Percentiles rank a stretch among this genome's conserved stretches.
phyloP scores from a whole-genome alignment of 164 flowering plant species.

The Brasenia schreberi region DNA sequence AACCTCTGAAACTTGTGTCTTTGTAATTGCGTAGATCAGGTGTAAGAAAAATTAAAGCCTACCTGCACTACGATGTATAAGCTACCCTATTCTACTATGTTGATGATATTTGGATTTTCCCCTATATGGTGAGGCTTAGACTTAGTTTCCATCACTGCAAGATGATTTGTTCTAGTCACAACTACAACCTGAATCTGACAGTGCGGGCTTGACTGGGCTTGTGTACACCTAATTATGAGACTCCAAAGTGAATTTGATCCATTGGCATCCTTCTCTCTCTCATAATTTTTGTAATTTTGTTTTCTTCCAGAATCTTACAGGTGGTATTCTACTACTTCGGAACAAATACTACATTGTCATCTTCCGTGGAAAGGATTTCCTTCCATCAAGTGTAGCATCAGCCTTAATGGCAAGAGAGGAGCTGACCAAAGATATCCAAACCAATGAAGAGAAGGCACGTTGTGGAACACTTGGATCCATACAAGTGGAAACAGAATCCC shows the following conservation, averaged over 20 bases:
- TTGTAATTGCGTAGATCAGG: too few species aligned
- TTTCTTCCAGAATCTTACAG: conserved; percentile 63
- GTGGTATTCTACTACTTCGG: conserved; percentile 77
- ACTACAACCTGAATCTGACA: too few species aligned
- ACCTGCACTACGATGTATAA: too few species aligned
- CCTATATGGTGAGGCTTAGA: too few species aligned
- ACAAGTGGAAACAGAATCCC: conserved; percentile 19
- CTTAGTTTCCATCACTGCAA: too few species aligned
- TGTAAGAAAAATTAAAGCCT: too few species aligned
- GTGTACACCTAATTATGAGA: too few species aligned
- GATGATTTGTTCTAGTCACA: too few species aligned
- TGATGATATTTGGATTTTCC: too few species aligned
- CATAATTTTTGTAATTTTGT: not conserved
- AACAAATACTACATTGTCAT: conserved; percentile 88
- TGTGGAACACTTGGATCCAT: conserved; percentile 17
- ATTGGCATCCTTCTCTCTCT: not conserved
- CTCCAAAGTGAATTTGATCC: not conserved
- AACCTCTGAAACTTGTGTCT: too few species aligned
- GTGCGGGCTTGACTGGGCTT: too few species aligned
- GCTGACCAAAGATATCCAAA: conserved; percentile 46
- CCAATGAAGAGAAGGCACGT: conserved; percentile 35
- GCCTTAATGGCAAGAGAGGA: conserved; percentile 73
- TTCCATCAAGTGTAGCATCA: conserved; percentile 79
- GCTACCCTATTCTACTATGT: too few species aligned
- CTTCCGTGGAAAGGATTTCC: conserved; percentile 92